phyloP scores from a whole-genome alignment of 2,329 filamentous ascomycete genomes.

The Hymenoscyphus infarciens region DNA sequence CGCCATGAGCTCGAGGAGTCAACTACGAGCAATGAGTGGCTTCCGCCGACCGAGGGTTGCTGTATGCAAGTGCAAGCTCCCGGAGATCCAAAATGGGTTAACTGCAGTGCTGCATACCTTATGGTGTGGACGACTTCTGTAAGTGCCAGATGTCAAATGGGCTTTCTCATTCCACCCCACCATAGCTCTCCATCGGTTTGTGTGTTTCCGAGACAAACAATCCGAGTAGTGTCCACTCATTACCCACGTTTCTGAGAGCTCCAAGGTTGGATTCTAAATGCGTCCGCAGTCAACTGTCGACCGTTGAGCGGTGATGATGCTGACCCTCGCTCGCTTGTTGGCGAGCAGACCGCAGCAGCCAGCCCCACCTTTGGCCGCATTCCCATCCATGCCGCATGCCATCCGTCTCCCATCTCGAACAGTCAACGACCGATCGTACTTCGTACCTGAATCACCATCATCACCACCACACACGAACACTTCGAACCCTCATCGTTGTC shows the following conservation, averaged over 20 bases:
- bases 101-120: too few relatives aligned
- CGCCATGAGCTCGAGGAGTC: neutral
- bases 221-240: neutral
- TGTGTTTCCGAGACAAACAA: neutral
- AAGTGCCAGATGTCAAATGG: neutral
- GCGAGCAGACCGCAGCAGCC: neutral
- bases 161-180: neutral
- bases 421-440: slow-evolving; percentile 3
- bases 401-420: neutral
- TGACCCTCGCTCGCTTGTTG: slow-evolving; percentile 11
- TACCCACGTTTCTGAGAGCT: neutral
- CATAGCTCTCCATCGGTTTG: neutral
- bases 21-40: neutral
- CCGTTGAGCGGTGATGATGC: slow-evolving; percentile 5
- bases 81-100: neutral
- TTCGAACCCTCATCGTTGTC: neutral
- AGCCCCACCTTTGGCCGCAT: slow-evolving; percentile 3
- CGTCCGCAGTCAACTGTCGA: slow-evolving; percentile 2
- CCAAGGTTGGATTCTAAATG: slow-evolving; percentile 6
- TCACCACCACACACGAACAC: neutral
- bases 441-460: slow-evolving; percentile 1
- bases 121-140: too few relatives aligned
- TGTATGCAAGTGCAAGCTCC: slow-evolving; percentile 2
- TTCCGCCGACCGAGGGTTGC: neutral
- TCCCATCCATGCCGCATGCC: neutral